phyloP scores from a whole-genome alignment of 2,329 filamentous ascomycete genomes.

The Fusarium verrucosum region DNA sequence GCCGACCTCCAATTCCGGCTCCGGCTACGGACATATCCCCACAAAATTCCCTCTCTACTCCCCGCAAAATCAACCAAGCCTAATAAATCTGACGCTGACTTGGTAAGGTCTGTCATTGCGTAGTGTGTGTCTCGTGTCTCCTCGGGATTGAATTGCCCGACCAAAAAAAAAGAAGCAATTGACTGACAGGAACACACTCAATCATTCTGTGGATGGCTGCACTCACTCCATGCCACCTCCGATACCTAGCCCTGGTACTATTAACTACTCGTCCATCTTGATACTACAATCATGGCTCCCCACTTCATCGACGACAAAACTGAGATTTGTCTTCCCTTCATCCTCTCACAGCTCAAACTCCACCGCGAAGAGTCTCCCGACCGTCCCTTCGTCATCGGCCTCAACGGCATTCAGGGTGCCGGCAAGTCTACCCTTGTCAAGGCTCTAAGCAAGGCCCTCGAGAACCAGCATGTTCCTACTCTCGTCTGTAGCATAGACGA shows the following conservation, averaged over 20 bases:
- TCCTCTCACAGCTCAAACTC: slow-evolving; percentile 66
- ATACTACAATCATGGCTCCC: slow-evolving; percentile 42
- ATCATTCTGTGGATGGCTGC: slow-evolving; percentile 29
- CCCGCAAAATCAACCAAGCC: slow-evolving; percentile 32
- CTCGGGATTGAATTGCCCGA: slow-evolving; percentile 32
- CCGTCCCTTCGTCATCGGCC: slow-evolving; percentile 80
- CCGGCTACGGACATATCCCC: slow-evolving; percentile 33
- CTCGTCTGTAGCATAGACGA: slow-evolving; percentile 87
- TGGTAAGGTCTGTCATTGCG: slow-evolving; percentile 15
- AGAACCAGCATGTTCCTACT: slow-evolving; percentile 66
- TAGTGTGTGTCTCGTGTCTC: slow-evolving; percentile 19
- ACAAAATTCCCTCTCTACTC: slow-evolving; percentile 31
- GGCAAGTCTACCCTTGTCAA: slow-evolving; percentile 90
- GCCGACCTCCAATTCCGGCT: slow-evolving; percentile 34
- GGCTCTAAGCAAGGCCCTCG: slow-evolving; percentile 69
- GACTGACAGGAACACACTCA: slow-evolving; percentile 21
- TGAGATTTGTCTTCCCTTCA: slow-evolving; percentile 79
- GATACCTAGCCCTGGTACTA: no score
- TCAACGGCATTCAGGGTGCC: slow-evolving; percentile 91
- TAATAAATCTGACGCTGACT: slow-evolving; percentile 21
- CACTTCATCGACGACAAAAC: slow-evolving; percentile 79
- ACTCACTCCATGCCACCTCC: slow-evolving; percentile 10
- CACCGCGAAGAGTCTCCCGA: slow-evolving; percentile 54
- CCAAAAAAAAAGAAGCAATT: slow-evolving; percentile 28
- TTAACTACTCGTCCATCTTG: slow-evolving; percentile 17